Evolutionary conservation across 768 basidiomycete genomes (phyloP).

Genomic region (Termitomyces sp.): DNA sequence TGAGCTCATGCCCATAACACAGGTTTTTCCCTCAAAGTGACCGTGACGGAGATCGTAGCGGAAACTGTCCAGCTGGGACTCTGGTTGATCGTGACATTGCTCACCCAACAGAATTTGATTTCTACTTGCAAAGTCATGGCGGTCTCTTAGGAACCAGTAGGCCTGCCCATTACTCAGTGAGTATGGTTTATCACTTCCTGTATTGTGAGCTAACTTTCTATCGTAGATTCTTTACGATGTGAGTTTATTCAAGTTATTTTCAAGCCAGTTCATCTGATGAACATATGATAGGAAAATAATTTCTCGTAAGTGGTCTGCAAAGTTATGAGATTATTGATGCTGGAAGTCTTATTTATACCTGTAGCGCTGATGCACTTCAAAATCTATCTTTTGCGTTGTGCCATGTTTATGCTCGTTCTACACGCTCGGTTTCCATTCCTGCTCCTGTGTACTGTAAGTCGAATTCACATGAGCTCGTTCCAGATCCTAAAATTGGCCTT

Average conservation of each 20-base stretch:
- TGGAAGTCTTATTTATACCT: constrained; percentile 1
- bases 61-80: constrained; percentile 74
- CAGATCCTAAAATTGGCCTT: background rate
- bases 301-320: constrained; percentile 42
- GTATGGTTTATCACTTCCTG: constrained; percentile 10
- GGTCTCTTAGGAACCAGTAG: constrained; percentile 73
- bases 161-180: constrained; percentile 41
- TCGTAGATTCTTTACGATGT: constrained; percentile 39
- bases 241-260: constrained; percentile 15
- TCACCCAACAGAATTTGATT: constrained; percentile 74
- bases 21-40: constrained; percentile 31
- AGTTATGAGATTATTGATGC: background rate
- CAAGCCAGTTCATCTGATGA: background rate
- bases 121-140: constrained; percentile 73
- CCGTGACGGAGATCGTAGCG: constrained; percentile 58
- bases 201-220: background rate
- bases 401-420: constrained; percentile 62
- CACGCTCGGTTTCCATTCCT: constrained; percentile 77
- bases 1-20: background rate
- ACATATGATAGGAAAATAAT: constrained; percentile 39
- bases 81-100: constrained; percentile 70
- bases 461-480: background rate
- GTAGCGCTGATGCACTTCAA: constrained; percentile 56
- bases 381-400: constrained; percentile 59
- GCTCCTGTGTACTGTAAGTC: constrained; percentile 76